Percentiles rank a stretch among this genome's conserved stretches.
Conservation (phyloP, 306 rosid species). For the Rubus idaeus region DNA sequence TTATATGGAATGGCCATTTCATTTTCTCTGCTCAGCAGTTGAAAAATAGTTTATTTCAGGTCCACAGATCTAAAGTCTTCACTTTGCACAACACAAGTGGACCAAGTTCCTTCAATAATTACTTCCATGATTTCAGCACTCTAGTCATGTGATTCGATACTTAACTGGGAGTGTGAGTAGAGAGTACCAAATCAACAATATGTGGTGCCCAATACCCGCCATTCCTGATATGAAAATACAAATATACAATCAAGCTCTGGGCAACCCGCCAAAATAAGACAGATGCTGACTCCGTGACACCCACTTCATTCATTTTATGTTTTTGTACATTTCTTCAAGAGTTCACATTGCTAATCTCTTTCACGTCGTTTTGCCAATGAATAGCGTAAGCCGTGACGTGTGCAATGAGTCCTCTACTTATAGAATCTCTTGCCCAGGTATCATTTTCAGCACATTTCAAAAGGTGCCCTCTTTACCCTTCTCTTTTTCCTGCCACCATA, state of each 20-base stretch:
- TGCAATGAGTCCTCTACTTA: background rate
- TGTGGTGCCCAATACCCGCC: constrained; percentile 4
- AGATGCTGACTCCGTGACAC: background rate
- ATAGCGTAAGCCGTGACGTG: constrained; percentile 35
- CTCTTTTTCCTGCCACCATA: background rate
- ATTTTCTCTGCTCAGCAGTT: too few species aligned
- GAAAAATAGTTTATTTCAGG: too few species aligned
- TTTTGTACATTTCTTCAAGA: background rate
- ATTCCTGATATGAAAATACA: background rate
- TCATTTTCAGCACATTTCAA: background rate
- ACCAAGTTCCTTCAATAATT: background rate
- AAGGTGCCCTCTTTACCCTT: background rate
- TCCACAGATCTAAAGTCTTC: background rate
- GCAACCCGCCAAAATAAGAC: background rate
- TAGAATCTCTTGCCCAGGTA: background rate
- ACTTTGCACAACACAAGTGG: background rate
- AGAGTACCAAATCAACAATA: background rate
- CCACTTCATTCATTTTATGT: background rate
- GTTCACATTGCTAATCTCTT: background rate
- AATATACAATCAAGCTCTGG: background rate
- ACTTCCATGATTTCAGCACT: background rate
- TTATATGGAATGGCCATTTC: too few species aligned
- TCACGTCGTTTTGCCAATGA: background rate
- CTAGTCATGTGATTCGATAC: background rate
- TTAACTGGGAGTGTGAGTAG: background rate